Evolutionary conservation across 2,329 filamentous ascomycete species (phyloP), one percentile per base, ranked within the genome.

Genomic region (Monilinia vaccinii-corymbosi): DNA sequence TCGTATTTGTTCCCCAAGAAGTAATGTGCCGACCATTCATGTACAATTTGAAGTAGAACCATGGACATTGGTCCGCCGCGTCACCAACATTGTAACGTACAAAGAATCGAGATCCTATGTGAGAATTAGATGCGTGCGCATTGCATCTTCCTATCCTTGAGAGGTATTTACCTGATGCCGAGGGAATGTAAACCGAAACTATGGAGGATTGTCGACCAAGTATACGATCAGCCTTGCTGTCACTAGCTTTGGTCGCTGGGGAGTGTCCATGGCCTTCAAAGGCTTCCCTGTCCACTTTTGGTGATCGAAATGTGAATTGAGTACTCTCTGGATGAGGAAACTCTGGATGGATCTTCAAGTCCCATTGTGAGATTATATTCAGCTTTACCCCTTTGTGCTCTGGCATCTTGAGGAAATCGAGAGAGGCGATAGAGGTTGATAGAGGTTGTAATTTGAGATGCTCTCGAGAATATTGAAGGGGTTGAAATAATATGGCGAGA

Each of bases 151-250:
- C 48, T 25, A 5, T 25, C 8, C 13, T 23, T 31, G 40, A 6
- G 21, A 23, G 23, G 32, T 4, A 5, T 70, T 60, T 68, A 81
- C 81, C 80, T 69, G 80, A 75, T 4, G 75, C 67, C 0, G 81
- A 82, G 2, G 81, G 80, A 14, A 84, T 75, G 64, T 84, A 84
- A 38, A 84, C 80, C 1, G 81, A 81, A 25, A 79, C 72, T 3
- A 60, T 31, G 4, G 69, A 74, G 1, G 81, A 75, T 32, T 65
- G 58, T 53, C 66, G 64, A 31, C 68, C 70, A 51, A 71, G 72
- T 63, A 64, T 68, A 66, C 52, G 65, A 60, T 73, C 69, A 16
- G 66, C 62, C 47, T 69, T 62, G 60, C 68, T 66, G 13, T 68
- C 64, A 11, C 64, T 60, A 9, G 66, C 56, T 23, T 51, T 16